Percentiles rank a stretch among this genome's conserved stretches.
Conservation (phyloP, 1,284 basidiomycete species). For the Irpex sp. region DNA sequence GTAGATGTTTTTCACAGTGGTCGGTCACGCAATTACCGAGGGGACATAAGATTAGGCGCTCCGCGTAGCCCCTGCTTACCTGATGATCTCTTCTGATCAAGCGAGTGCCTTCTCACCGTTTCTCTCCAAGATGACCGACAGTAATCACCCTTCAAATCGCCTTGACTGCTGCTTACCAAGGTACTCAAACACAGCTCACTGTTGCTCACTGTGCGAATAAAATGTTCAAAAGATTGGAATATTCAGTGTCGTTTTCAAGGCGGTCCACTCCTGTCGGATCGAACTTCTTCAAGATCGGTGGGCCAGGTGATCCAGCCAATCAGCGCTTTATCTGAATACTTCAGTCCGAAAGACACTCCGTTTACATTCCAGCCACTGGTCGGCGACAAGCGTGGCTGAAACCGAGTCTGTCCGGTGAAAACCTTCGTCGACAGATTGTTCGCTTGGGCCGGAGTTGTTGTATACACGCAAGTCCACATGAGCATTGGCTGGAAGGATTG, state of each 20-base stretch:
- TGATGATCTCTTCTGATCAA: conserved; percentile 1
- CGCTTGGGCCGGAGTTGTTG: background rate
- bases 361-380: background rate
- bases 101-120: background rate
- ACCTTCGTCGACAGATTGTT: background rate
- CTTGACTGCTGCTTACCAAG: background rate
- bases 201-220: background rate
- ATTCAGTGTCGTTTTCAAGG: background rate
- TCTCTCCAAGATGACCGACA: background rate
- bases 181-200: background rate
- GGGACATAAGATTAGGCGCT: background rate
- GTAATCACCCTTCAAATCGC: background rate
- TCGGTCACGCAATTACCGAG: conserved; percentile 13
- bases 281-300: background rate
- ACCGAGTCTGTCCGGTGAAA: background rate
- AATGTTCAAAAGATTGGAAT: background rate
- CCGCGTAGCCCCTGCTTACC: background rate
- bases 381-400: background rate
- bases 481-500: background rate
- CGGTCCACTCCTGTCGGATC: background rate
- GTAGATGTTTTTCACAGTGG: conserved; percentile 11
- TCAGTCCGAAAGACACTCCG: background rate
- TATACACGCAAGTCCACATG: background rate
- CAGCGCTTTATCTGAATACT: background rate
- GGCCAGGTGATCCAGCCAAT: background rate